Base-by-base conservation (phyloP, 2,329 filamentous ascomycete genomes). In the Beauveria brongniartii region DNA sequence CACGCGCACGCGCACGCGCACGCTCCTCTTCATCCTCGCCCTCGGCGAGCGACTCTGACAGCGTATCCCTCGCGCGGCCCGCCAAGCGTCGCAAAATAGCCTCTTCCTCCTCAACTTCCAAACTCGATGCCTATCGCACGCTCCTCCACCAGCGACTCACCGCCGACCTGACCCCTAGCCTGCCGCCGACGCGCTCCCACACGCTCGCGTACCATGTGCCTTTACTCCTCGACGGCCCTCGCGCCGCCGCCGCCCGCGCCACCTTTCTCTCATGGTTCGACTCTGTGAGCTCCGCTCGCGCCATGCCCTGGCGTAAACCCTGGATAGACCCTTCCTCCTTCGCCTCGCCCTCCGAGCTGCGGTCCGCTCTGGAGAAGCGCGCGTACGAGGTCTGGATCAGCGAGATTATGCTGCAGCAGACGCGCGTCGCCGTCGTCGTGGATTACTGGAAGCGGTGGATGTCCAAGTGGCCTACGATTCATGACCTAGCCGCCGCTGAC, bases 371-470 rank as follows among this genome's bases (percentile, higher is more conserved):
- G 12, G 78, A 80, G 62, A 77, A 73, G 34, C 79, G 84, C 53
- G 84, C 84, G 2, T 87, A 87, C 71, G 79, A 86, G 69, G 84
- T 87, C 52, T 87, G 84, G 82, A 85, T 87, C 67, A 84, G 80
- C 67, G 84, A 87, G 72, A 82, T 86, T 65, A 87, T 87, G 84
- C 77, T 87, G 12, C 84, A 87, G 69, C 84, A 87, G 71, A 87
- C 84, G 2, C 81, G 84, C 30, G 84, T 87, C 4, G 78, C 81
- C 2, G 80, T 80, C 7, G 84, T 86, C 0, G 80, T 86, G 22
- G 82, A 80, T 54, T 87, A 87, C 69, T 87, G 84, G 81, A 82
- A 80, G 34, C 75, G 75, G 1, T 87, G 84, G 84, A 84, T 84
- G 74, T 74, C 70, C 1, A 78, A 78, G 61, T 87, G 84, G 83